Conservation (phyloP, 176 grass and related monocot species). For the Oryza nivara region DNA sequence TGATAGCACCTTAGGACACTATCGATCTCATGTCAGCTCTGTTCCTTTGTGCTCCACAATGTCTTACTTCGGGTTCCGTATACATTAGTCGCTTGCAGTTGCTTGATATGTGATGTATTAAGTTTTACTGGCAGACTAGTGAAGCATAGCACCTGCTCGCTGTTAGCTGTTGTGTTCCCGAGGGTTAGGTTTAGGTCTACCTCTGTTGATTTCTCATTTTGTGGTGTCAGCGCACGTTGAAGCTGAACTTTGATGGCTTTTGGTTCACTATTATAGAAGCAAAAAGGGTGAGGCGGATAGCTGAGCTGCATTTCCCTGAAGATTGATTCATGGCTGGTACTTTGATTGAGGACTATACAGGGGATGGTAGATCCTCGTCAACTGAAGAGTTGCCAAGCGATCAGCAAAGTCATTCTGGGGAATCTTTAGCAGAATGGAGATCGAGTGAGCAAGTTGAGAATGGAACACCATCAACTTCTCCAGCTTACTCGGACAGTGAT, state of each 20-base stretch:
- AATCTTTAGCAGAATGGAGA: conserved; percentile 78
- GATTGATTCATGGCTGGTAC: conserved; percentile 54
- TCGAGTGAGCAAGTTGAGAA: conserved; percentile 93
- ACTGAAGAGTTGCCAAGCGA: conserved; percentile 67
- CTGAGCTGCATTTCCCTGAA: neutral
- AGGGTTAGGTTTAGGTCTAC: neutral
- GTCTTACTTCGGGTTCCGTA: neutral
- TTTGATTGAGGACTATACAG: conserved; percentile 59
- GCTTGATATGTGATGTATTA: neutral
- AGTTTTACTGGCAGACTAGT: neutral
- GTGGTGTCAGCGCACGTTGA: no score
- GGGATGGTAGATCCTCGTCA: conserved; percentile 49
- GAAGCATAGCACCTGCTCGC: neutral
- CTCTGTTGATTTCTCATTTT: neutral
- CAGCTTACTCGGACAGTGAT: conserved; percentile 80
- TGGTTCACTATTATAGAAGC: conserved; percentile 30
- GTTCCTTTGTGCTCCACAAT: neutral
- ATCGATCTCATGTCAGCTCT: neutral
- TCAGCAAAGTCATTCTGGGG: conserved; percentile 66
- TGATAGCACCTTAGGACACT: neutral
- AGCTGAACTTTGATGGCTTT: no score
- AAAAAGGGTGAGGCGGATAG: neutral
- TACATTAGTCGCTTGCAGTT: neutral
- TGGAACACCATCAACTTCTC: conserved; percentile 82
- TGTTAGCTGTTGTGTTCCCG: neutral